Evolutionary conservation across 116 monocot genomes (phyloP).

Genomic region (Thalassia testudinum): DNA sequence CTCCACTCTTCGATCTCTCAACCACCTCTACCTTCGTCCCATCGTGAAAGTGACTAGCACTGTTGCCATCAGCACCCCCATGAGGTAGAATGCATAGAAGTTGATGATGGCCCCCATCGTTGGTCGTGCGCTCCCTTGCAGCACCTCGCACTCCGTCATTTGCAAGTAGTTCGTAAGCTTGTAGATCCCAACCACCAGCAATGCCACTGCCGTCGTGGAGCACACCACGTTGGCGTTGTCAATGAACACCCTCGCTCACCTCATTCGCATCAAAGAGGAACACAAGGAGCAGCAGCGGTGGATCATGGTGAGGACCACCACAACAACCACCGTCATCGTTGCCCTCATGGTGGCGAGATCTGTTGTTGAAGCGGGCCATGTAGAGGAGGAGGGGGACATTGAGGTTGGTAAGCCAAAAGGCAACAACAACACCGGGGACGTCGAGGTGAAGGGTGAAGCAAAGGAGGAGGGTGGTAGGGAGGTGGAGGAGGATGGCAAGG

Average conservation of each 20-base stretch:
- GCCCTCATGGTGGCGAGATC: neutral
- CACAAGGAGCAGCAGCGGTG: neutral
- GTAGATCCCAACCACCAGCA: slow-evolving; percentile 43
- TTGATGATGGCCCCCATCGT: slow-evolving; percentile 27
- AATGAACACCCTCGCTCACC: slow-evolving; percentile 37
- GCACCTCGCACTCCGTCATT: slow-evolving; percentile 50
- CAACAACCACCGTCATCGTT: neutral
- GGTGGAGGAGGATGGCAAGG: slow-evolving; percentile 33
- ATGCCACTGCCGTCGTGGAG: slow-evolving; percentile 13
- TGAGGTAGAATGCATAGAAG: slow-evolving; percentile 35
- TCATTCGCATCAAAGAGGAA: neutral
- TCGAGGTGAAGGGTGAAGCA: slow-evolving; percentile 16
- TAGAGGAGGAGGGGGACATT: slow-evolving; percentile 15
- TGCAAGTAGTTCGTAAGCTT: slow-evolving; percentile 58
- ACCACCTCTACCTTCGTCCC: slow-evolving; percentile 1
- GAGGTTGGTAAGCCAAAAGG: slow-evolving; percentile 33
- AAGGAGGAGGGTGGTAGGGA: slow-evolving; percentile 24
- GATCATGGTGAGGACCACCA: neutral
- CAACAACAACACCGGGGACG: slow-evolving; percentile 35
- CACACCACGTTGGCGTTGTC: slow-evolving; percentile 17
- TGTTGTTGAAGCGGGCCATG: neutral
- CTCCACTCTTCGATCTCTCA: no score
- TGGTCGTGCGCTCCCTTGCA: slow-evolving; percentile 43
- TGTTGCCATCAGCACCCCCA: slow-evolving; percentile 26
- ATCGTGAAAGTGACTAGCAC: neutral